Base-by-base conservation (phyloP, 73 alveolate genomes). In the Tetrahymena borealis region DNA sequence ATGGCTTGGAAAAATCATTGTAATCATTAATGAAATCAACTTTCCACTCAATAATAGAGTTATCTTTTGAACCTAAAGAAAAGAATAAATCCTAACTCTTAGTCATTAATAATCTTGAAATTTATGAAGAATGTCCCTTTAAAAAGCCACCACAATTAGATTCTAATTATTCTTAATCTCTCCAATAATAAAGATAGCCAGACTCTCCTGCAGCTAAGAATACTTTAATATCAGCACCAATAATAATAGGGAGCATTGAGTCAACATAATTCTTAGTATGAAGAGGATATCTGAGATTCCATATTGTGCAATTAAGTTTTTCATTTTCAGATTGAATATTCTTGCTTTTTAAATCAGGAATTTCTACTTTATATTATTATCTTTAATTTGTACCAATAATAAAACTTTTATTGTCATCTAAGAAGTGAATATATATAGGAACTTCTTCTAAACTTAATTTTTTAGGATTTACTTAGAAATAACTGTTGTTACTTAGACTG, bases 121-220 rank as follows among this genome's bases (percentile, higher is more conserved):
- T 94, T 35, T 91, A 93, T 36, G 98, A 91, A 11, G 98, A 92
- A 91, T 97, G 99, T 24, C 99, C 98, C n/a, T 96, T 91, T 36
- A 91, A 91, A 94, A 92, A 92, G 18, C 91, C 91, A 8, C 99
- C 98, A 36, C 96, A 94, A 79, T 97, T 97, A 6, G 94, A 95
- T 91, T 95, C 96, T 35, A 97, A 92, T 24, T 91, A 42, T 28
- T 96, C 97, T 36, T 94, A 85, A 90, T 95, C 94, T 91, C 94
- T 93, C 97, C 96, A 97, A 39, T 96, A 78, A 79, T 95, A 94
- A 36, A 97, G 90, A 91, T 96, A 94, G 1, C 98, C 99, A 38
- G 96, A 93, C 40, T 97, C 99, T 90, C 99, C 99, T 11, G 98
- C 96, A 77, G 97, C 96, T 24, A 97, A 96, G 40, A 96, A 93